Conservation (phyloP, 805 yeast species). For the Dipodascus albidus region DNA sequence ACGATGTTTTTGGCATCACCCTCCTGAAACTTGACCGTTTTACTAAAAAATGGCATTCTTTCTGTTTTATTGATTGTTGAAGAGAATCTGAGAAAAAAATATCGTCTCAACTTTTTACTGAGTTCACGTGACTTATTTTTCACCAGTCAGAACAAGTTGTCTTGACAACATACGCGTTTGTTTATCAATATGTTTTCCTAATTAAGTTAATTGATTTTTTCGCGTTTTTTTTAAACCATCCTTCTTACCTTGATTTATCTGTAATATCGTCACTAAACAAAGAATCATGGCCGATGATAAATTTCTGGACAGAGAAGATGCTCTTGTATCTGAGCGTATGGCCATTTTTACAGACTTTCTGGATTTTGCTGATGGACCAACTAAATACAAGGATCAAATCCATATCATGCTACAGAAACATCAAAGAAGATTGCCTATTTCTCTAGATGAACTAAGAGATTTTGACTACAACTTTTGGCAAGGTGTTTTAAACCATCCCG, state of each 20-base stretch:
- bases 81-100: no score
- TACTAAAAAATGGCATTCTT: conserved; percentile 1
- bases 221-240: conserved; percentile 1
- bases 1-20: conserved; percentile 6
- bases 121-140: neutral
- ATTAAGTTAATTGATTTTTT: conserved; percentile 4
- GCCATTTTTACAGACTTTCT: conserved; percentile 83
- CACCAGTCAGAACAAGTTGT: neutral
- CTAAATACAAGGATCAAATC: conserved; percentile 59
- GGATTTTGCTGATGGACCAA: conserved; percentile 40
- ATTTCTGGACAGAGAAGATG: conserved; percentile 13
- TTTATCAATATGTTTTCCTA: conserved; percentile 4
- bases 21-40: conserved; percentile 5
- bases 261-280: neutral
- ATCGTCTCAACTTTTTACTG: no score
- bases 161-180: neutral
- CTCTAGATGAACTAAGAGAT: conserved; percentile 79
- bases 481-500: conserved; percentile 65
- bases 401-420: conserved; percentile 61
- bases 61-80: no score
- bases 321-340: conserved; percentile 63
- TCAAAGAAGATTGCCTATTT: conserved; percentile 54
- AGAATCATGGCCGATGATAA: neutral
- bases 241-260: neutral
- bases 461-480: conserved; percentile 70